Conservation (phyloP, 1,284 basidiomycete species). For the Boletellus deceptivus region DNA sequence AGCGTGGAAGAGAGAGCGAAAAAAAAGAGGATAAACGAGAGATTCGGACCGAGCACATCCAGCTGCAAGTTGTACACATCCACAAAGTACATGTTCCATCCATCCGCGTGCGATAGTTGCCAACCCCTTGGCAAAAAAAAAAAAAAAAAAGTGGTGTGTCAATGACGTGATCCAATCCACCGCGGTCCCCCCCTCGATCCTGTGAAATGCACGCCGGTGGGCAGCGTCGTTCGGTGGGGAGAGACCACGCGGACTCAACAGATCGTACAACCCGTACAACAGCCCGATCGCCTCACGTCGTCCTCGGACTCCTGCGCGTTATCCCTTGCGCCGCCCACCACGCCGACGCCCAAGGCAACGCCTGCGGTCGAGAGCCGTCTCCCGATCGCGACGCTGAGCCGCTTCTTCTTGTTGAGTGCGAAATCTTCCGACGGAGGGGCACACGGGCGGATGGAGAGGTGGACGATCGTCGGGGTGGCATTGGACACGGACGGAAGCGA, state of each 20-base stretch:
- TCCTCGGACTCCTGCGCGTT: slow-evolving; percentile 3
- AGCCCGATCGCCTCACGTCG: slow-evolving; percentile 12
- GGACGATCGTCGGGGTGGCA: slow-evolving; percentile 60
- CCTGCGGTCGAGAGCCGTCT: slow-evolving; percentile 17
- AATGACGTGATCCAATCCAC: too few species aligned
- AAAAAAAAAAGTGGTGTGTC: neutral
- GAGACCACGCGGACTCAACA: slow-evolving; percentile 18
- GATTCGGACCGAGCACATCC: too few species aligned
- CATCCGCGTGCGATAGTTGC: too few species aligned
- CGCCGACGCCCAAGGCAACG: slow-evolving; percentile 3
- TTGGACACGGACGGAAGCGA: slow-evolving; percentile 24
- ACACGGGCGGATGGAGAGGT: slow-evolving; percentile 74
- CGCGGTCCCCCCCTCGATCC: too few species aligned
- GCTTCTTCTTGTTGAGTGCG: slow-evolving; percentile 51
- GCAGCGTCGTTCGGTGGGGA: neutral
- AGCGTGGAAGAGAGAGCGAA: too few species aligned
- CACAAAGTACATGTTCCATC: too few species aligned
- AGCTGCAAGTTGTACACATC: too few species aligned
- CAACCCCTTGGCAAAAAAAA: neutral
- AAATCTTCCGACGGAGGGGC: slow-evolving; percentile 52
- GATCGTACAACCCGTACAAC: slow-evolving; percentile 22
- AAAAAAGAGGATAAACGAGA: too few species aligned
- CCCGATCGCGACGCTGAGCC: slow-evolving; percentile 29
- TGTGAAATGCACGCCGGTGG: too few species aligned
- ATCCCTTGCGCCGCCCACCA: slow-evolving; percentile 6